These are phyloP conservation scores for Cutaneotrichosporon sp. DNA, from an alignment of 1,284 basidiomycete genomes.

Conservation along the genomic window DNA sequence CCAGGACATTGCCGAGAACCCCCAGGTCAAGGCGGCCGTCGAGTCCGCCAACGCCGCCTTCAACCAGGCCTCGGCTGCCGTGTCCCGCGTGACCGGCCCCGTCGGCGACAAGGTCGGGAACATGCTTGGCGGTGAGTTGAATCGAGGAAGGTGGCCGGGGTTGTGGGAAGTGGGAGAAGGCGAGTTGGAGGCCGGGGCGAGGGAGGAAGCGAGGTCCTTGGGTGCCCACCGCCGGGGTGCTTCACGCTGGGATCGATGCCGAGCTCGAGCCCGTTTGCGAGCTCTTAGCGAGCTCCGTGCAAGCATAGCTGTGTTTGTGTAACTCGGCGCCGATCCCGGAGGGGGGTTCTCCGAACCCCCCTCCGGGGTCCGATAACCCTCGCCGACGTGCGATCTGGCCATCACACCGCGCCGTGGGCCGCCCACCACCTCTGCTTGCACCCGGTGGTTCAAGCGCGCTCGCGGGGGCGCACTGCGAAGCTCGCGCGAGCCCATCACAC, in stretches of 20 bases:
- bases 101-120: constrained; percentile 48
- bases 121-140: constrained; percentile 50
- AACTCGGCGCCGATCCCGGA: neutral
- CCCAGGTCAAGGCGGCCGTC: constrained; percentile 13
- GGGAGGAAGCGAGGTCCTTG: neutral
- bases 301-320: neutral
- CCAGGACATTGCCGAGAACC: constrained; percentile 13
- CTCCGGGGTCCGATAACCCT: neutral
- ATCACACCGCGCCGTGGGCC: neutral
- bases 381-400: neutral
- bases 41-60: constrained; percentile 18
- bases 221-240: too few species aligned
- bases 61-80: constrained; percentile 33
- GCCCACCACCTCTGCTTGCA: too few species aligned
- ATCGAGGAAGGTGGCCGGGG: neutral
- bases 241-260: too few species aligned
- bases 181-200: neutral
- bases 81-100: constrained; percentile 51
- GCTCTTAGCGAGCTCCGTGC: neutral
- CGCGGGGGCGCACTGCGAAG: too few species aligned
- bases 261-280: neutral
- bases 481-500: neutral
- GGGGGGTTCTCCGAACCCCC: too few species aligned
- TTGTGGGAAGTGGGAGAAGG: too few species aligned
- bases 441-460: too few species aligned